Conservation (phyloP, 129 eudicot genomes). For the Tanacetum coccineum region DNA sequence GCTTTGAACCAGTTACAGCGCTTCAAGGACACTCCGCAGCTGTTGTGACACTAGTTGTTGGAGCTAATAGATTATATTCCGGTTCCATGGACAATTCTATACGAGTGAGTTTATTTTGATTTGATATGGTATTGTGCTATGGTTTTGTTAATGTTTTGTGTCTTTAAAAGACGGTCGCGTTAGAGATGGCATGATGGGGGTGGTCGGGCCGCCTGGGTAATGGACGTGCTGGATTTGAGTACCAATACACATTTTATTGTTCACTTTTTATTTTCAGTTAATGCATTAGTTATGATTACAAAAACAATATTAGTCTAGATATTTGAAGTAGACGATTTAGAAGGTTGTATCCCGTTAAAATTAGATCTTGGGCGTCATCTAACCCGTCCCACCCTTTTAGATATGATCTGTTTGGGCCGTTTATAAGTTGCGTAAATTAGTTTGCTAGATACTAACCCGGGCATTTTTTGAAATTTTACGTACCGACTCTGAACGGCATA, state of each 20-base stretch:
- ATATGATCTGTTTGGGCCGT: too few species aligned
- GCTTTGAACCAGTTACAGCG: constrained; percentile 94
- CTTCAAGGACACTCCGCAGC: constrained; percentile 81
- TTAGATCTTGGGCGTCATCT: too few species aligned
- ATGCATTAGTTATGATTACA: too few species aligned
- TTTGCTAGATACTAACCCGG: neutral
- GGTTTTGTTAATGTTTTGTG: neutral
- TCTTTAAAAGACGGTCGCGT: neutral
- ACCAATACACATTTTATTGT: too few species aligned
- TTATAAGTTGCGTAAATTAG: neutral
- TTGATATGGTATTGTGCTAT: constrained; percentile 11
- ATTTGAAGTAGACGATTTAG: too few species aligned
- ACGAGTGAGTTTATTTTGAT: constrained; percentile 39
- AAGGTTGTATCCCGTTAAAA: too few species aligned
- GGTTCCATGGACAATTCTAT: constrained; percentile 95
- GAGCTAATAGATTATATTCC: constrained; percentile 86
- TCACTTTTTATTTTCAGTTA: too few species aligned
- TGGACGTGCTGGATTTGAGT: too few species aligned
- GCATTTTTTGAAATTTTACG: neutral
- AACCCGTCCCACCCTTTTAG: too few species aligned
- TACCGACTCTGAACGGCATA: neutral
- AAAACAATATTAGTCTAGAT: too few species aligned
- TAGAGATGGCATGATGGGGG: neutral
- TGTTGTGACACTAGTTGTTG: constrained; percentile 86
- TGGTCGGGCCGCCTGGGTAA: too few species aligned